Evolutionary conservation across 169 alveolate species (phyloP).

Genomic region (Plasmodium gaboni): DNA sequence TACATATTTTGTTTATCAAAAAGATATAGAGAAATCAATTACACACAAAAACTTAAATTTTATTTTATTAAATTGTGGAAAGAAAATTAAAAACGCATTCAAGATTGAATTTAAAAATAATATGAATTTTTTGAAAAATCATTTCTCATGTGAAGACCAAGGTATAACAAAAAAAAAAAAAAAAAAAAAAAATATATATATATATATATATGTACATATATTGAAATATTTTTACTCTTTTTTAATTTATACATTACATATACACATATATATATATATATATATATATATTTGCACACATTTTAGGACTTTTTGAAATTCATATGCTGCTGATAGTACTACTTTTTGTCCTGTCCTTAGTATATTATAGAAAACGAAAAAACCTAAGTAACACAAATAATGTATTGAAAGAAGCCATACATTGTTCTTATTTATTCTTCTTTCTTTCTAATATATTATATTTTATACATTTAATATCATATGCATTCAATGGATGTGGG

Average conservation of each 20-base stretch:
- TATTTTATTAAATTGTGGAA: constrained; percentile 32
- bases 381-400: constrained; percentile 4
- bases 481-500: constrained; percentile 68
- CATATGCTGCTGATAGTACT: constrained; percentile 25
- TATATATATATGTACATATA: too few relatives aligned
- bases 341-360: constrained; percentile 15
- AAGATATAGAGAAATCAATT: constrained; percentile 3
- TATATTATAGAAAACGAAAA: constrained; percentile 13
- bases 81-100: constrained; percentile 47
- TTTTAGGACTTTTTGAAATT: constrained; percentile 38
- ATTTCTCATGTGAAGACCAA: constrained; percentile 74
- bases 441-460: constrained; percentile 37
- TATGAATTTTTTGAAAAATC: constrained; percentile 41
- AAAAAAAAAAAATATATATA: background rate
- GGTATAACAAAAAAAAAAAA: constrained; percentile 7
- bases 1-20: constrained; percentile 35
- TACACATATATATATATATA: background rate
- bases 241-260: background rate
- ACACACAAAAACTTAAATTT: constrained; percentile 18
- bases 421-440: constrained; percentile 28
- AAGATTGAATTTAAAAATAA: constrained; percentile 58
- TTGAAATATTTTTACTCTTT: too few relatives aligned
- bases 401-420: constrained; percentile 25
- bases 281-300: background rate
- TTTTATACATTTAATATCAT: constrained; percentile 27